Evolutionary conservation across 192 early-diverging fungal species (phyloP).

Genomic region (Coemansia sp.): DNA sequence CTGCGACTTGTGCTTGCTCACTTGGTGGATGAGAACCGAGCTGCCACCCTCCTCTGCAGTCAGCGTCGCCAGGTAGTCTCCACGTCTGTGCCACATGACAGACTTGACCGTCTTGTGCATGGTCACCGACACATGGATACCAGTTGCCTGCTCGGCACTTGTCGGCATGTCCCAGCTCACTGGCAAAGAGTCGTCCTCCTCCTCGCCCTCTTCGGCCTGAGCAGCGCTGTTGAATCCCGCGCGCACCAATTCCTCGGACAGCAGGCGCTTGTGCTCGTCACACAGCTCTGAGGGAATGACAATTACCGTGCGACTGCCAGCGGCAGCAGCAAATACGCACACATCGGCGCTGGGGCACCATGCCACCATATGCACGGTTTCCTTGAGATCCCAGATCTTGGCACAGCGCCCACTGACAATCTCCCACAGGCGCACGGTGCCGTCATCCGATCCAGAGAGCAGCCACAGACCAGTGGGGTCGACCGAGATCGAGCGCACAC

Average conservation of each 20-base stretch:
- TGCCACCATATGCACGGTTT: conserved; percentile 66
- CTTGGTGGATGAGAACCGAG: conserved; percentile 86
- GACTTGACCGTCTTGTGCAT: conserved; percentile 69
- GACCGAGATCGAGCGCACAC: conserved; percentile 79
- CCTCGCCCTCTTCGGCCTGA: conserved; percentile 22
- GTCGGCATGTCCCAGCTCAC: conserved; percentile 59
- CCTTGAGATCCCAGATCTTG: conserved; percentile 69
- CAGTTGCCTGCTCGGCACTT: conserved; percentile 50
- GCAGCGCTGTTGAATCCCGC: conserved; percentile 32
- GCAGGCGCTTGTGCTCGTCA: conserved; percentile 28
- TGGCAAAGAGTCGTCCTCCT: conserved; percentile 29
- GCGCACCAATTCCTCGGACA: conserved; percentile 43
- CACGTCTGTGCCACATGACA: conserved; percentile 92
- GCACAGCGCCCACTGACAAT: conserved; percentile 85
- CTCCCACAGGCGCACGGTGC: conserved; percentile 89
- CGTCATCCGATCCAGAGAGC: conserved; percentile 87
- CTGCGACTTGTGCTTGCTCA: conserved; percentile 84
- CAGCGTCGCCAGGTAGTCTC: conserved; percentile 92
- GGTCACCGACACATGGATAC: conserved; percentile 50
- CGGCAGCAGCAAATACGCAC: conserved; percentile 74
- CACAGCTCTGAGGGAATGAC: conserved; percentile 54
- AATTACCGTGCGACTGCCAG: conserved; percentile 59
- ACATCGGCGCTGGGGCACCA: conserved; percentile 88
- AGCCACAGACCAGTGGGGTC: conserved; percentile 92
- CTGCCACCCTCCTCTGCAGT: conserved; percentile 71